Evolutionary conservation across 1,284 basidiomycete genomes (phyloP), one percentile per base, ranked within the genome.

Genomic region (Takashimella tepidaria): DNA sequence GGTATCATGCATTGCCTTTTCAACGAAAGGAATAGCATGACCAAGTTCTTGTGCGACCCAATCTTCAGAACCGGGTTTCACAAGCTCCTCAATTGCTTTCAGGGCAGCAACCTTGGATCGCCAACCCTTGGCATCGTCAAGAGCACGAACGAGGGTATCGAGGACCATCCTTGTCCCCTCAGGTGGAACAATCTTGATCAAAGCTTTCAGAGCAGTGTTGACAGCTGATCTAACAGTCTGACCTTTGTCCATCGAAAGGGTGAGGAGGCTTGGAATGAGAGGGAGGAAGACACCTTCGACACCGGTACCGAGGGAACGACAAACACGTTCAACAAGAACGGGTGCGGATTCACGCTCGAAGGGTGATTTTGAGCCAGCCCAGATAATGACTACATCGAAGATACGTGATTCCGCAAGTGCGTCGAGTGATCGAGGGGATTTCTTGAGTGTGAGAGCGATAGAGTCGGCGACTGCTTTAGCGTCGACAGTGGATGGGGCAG

Each of bases 1-100:
- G 62, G 95, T 98, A 76, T 98, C 95, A 73, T 96, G 92, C 92
- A 98, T 95, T 12, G 91, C 85, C 47, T 78, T 79, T 70, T 96
- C 92, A 25, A 98, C 84, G 65, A 86, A 86, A 13, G 93, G 95
- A 47, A 98, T 83, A 46, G 90, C 84, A 37, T 81, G 78, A 19
- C 85, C 92, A 40, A 98, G 80, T 71, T 95, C 85, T 50, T 84
- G 83, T 43, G 91, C 92, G 51, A 98, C 86, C 65, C 84, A 84
- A 59, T 92, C 89, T 66, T 83, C 84, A 19, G 88, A 83, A 11
- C 82, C 79, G 43, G 79, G 78, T 63, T 79, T 78, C 47, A 88
- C 86, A 59, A 92, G 85, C 47, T 77, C 78, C 70, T 84, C 87
- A 69, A 92, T 83, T 3, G 89, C 84, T 71, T 98, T 93, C 49